Evolutionary conservation across 805 yeast genomes (phyloP).

Genomic region (Candida mattraensis): DNA sequence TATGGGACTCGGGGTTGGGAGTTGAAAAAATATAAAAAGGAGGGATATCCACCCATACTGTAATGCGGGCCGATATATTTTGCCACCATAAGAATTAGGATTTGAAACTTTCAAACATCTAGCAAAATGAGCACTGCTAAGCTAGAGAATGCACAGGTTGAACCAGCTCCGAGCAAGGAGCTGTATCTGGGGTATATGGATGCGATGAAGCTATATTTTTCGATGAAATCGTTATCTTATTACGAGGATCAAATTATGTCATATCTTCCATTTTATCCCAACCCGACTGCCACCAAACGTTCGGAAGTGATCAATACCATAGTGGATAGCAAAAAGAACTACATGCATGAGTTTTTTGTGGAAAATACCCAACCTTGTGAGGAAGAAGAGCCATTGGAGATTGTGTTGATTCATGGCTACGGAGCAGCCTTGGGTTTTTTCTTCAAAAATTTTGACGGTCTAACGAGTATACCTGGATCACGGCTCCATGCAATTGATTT

Average conservation of each 20-base stretch:
- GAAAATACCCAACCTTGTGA: slow-evolving; percentile 33
- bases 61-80: too few species aligned
- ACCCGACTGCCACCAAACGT: slow-evolving; percentile 45
- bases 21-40: too few species aligned
- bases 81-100: too few species aligned
- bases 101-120: too few species aligned
- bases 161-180: too few species aligned
- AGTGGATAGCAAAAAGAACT: slow-evolving; percentile 44
- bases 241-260: slow-evolving; percentile 49
- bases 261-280: slow-evolving; percentile 58
- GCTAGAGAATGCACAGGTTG: too few species aligned
- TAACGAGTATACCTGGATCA: slow-evolving; percentile 52
- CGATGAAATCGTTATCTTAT: slow-evolving; percentile 21
- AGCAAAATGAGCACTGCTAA: too few species aligned
- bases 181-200: slow-evolving; percentile 13
- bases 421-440: slow-evolving; percentile 88
- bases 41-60: too few species aligned
- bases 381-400: slow-evolving; percentile 20
- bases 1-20: too few species aligned
- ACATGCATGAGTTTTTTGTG: slow-evolving; percentile 75
- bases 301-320: slow-evolving; percentile 53
- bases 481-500: slow-evolving; percentile 68
- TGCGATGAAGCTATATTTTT: slow-evolving; percentile 29
- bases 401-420: slow-evolving; percentile 86
- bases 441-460: slow-evolving; percentile 61